Conservation (phyloP, 805 yeast genomes). For the Metschnikowia aberdeeniae region DNA sequence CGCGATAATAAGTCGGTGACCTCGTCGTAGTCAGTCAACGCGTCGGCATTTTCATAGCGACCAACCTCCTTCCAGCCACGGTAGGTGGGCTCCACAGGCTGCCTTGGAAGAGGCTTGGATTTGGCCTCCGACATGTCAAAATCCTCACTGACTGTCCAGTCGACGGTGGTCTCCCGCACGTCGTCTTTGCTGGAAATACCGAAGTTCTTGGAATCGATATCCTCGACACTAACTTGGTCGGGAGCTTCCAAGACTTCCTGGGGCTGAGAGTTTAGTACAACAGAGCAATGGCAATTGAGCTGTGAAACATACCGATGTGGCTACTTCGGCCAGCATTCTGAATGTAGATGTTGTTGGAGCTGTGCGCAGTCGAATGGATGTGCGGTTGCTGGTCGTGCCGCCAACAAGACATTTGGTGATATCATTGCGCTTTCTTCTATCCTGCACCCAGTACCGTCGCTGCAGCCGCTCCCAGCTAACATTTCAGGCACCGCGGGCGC, state of each 20-base stretch:
- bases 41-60: slow-evolving; percentile 72
- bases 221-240: slow-evolving; percentile 20
- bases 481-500: too few relatives aligned
- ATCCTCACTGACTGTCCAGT: slow-evolving; percentile 36
- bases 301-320: slow-evolving; percentile 16
- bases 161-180: slow-evolving; percentile 13
- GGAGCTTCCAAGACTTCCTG: slow-evolving; percentile 33
- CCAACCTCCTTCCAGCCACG: slow-evolving; percentile 96
- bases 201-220: slow-evolving; percentile 11
- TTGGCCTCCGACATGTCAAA: slow-evolving; percentile 30
- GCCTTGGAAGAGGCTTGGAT: slow-evolving; percentile 42
- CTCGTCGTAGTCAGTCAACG: slow-evolving; percentile 64
- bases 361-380: neutral
- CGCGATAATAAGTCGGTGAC: slow-evolving; percentile 63
- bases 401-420: neutral
- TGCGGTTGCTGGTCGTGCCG: slow-evolving; percentile 5
- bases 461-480: neutral
- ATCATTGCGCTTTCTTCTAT: slow-evolving; percentile 6
- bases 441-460: neutral
- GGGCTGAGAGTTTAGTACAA: slow-evolving; percentile 26
- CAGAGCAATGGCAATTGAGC: neutral
- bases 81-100: slow-evolving; percentile 60
- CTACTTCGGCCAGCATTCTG: slow-evolving; percentile 9
- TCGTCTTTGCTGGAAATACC: slow-evolving; percentile 5
- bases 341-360: neutral